Evolutionary conservation across 1,284 basidiomycete genomes (phyloP), one percentile per base, ranked within the genome.

Genomic region (Fomitopsis betulina): DNA sequence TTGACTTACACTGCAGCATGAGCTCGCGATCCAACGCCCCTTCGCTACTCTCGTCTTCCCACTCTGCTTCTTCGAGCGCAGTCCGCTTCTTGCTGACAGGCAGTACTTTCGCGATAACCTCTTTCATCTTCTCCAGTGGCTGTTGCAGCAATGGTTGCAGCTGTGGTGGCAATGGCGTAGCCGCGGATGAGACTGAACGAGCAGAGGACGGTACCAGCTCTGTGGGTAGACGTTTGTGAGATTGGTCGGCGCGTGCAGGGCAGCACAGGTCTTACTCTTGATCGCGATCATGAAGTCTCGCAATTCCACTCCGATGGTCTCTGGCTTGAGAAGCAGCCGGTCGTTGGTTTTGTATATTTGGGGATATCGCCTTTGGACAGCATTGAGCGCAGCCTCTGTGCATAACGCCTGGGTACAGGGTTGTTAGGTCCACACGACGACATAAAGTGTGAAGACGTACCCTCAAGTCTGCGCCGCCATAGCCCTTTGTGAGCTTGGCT

Each of bases 271-370:
- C 86, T 60, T 67, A 96, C 95, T 96, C 75, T 98, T 96, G 62
- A 98, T 87, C 0, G 96, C 94, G 68, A 97, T 91, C 93, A 98
- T 96, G 69, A 99, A 99, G 73, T 99, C 97, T 56, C 93, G 84
- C 40, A 97, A 81, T 53, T 91, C 87, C 9, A 98, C 88, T 40
- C 82, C 81, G 62, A 99, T 97, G 0, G 89, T 88, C 65, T 93
- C 89, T 1, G 96, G 93, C 60, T 95, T 85, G 53, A 99, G 79
- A 45, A 95, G 70, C 12, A 99, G 75, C 6, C 97, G 81, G 62
- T 99, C 94, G 32, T 82, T 86, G 2, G 93, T 91, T 75, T 93
- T 90, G 80, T 99, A 99, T 56, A 99, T 97, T 71, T 99, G 97
- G 0, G 97, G 97, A 72, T 99, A 99, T 50, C 91, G 81, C 55